Base-by-base conservation (phyloP, 306 rosid species). In the Cyclanthera cordifolia region DNA sequence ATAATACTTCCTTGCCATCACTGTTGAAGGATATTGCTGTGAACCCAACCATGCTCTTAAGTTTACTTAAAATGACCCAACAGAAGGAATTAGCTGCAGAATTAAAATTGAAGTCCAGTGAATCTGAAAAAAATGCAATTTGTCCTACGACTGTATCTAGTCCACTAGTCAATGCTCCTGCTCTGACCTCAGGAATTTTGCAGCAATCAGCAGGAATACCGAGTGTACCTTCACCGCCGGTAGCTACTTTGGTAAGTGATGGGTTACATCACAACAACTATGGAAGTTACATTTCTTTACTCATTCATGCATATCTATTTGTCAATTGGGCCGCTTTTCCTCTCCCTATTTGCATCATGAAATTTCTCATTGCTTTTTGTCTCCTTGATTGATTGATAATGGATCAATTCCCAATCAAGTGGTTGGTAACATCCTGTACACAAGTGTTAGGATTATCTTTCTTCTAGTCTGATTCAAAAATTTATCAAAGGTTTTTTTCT, bases 41-140 rank as follows among this genome's bases (percentile, higher is more conserved):
- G 79, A 94, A 90, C 78, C 99, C 97, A 53, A 73, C 88, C 64
- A 81, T 90, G 83, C 77, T 94, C 64, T 25, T 83, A 55, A 81
- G 82, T 78, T 15, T 94, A 69, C 82, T 90, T 72, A 68, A 81
- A 68, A 58, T 77, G 37, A 91, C 78, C 37, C 88, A 85, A 61
- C 90, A 80, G 17, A 89, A 82, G 51, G 78, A 67, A 72, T 72
- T 82, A 71, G 81, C 79, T 24, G 81, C 80, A 61, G 96, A 92
- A 73, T 70, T 84, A 77, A 75, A 67, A 70, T 85, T 54, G 74
- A 85, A 79, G 23, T 76, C 82, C 55, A 75, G 74, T 67, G 94
- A 85, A 73, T 75, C 82, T 75, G 74, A 79, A 48, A 67, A 73
- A 57, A 66, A 58, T 71, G 41, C 53, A 20, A 17, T n/a, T 8